Base-by-base conservation (phyloP, 2,329 filamentous ascomycete genomes). In the Pseudocercospora cruenta region DNA sequence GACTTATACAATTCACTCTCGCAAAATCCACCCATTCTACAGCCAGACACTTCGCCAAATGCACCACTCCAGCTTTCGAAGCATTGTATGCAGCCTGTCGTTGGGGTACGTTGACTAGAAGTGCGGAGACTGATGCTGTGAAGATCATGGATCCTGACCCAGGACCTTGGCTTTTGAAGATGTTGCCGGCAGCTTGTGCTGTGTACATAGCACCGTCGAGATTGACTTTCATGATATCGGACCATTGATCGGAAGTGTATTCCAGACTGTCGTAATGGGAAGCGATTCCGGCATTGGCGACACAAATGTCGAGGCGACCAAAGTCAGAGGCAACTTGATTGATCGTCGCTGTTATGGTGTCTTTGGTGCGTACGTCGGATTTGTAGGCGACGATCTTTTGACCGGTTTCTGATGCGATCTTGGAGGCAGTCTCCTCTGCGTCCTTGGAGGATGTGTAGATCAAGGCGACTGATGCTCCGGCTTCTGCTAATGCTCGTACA, bases 21-120 rank as follows among this genome's bases (percentile, higher is more conserved):
- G 19, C n/a, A 16, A 22, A 63, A 21, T 22, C 51, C 28, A 93
- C 92, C 93, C 94, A 97, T 79, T 97, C 94, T 58, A 96, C 93
- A 53, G 93, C 93, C 74, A 97, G 84, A 69, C 90, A 94, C 71
- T 82, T 82, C 31, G 82, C 86, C 16, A 87, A 75, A 65, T 87
- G 85, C 31, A 86, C 28, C 8, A 59, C 24, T 14, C 36, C 57
- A 45, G 60, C 10, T 43, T 63, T 88, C 84, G 0, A 93, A 92
- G 94, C 94, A 97, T 79, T 97, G 74, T 82, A 82, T 22, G 75
- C 78, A 14, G 86, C 91, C 78, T 97, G 94, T 0, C 92, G 92
- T 78, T 97, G 93, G 7, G 94, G 94, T 4, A 97, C 90, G 74
- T 97, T 97, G 78, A 97, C 93, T 73, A 97, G 92, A 60, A 89